Base-by-base conservation (phyloP, 2,329 filamentous ascomycete species). In the Hirsutella thompsonii region DNA sequence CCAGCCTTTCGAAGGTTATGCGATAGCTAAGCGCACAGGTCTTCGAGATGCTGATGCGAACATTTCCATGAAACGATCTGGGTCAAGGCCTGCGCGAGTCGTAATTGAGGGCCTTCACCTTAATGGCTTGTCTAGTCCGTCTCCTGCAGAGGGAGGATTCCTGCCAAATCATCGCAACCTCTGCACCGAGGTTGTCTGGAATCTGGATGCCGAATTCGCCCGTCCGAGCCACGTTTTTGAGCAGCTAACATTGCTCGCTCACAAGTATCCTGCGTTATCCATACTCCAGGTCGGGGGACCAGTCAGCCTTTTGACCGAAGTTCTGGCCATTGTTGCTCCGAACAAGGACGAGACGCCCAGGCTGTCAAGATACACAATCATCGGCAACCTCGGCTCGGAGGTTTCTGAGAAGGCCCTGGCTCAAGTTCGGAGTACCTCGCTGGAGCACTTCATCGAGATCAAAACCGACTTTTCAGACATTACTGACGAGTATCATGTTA, bases 161-260 rank as follows among this genome's bases (percentile, higher is more conserved):
- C 48, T 76, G 8, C 65, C 69, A 0, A 68, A 64, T 20, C 62
- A 72, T 46, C 66, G 63, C 26, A 67, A 67, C 18, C 56, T 76
- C 1, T 71, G 68, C 42, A 67, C 66, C 2, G 55, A 70, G 45
- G 57, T 75, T 38, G 46, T 60, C 2, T 76, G 71, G 72, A 56
- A 64, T 18, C 52, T 63, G 40, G 61, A 69, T 40, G 48, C 54
- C 6, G 41, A 47, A 2, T 59, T 52, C 9, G 45, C 54, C 1
- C 44, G 44, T 1, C 45, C 54, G 1, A 35, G 36, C 1, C 45
- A 46, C 8, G 40, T 60, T 8, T 39, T 40, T 2, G 47, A 56
- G 1, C 45, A 65, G 11, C 41, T 67, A 0, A 46, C 50, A 1
- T 42, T 61, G 0, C 44, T 65, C 16, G 58, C 58, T 1, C 62